These are phyloP conservation scores for Leccinellum luteum DNA, from an alignment of 768 basidiomycete genomes.

Conservation along the genomic window DNA sequence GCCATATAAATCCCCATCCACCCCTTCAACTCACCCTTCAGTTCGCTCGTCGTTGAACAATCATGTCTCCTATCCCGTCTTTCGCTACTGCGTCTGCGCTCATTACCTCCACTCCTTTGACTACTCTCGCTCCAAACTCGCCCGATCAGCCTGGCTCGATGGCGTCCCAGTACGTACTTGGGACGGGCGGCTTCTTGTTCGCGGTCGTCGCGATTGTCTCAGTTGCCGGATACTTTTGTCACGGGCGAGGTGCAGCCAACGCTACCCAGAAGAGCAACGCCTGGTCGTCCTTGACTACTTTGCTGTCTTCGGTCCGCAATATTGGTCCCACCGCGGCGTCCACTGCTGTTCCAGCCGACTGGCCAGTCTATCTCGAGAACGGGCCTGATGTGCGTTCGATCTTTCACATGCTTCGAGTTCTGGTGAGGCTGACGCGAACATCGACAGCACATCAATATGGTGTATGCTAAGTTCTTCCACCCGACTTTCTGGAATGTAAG, in stretches of 20 bases:
- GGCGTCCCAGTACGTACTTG: conserved; percentile 1
- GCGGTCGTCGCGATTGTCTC: conserved; percentile 12
- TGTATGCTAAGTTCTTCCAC: conserved; percentile 23
- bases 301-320: conserved; percentile 10
- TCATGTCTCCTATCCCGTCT: conserved; percentile 20
- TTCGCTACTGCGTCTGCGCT: conserved; percentile 6
- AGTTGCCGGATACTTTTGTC: conserved; percentile 15
- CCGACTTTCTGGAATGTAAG: conserved; percentile 21
- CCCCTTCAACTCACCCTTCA: background rate
- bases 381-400: conserved; percentile 7
- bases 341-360: background rate
- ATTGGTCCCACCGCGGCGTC: background rate
- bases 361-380: conserved; percentile 8
- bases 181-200: conserved; percentile 18
- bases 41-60: background rate
- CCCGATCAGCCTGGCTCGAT: background rate
- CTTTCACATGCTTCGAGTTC: background rate
- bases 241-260: background rate
- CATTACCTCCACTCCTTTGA: conserved; percentile 2
- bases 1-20: conserved; percentile 2
- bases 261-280: background rate
- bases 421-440: background rate
- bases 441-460: conserved; percentile 18
- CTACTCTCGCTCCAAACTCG: background rate
- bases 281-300: conserved; percentile 3